Base-by-base conservation (phyloP, 2,329 filamentous ascomycete genomes). In the Monilinia fructicola region DNA sequence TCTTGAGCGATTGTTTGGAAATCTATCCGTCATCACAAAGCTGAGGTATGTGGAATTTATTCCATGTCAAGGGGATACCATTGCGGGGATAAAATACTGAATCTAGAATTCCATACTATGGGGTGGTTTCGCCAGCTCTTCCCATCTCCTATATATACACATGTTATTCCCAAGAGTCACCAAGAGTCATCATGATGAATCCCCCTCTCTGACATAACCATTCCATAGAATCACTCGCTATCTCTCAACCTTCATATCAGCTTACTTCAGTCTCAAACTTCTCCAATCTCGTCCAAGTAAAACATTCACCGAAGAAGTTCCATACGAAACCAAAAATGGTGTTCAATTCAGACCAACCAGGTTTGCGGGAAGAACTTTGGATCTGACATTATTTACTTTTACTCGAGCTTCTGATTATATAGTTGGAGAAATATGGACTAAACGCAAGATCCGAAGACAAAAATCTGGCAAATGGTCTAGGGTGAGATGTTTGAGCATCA, bases 341-440 rank as follows among this genome's bases (percentile, higher is more conserved):
- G 68, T 75, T 23, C 70, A 74, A 46, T 69, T 69, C n/a, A 69
- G 74, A 67, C 71, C 74, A 65, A 72, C 72, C 54, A 74, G 73
- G 18, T 73, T 77, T 54, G 90, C 88, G 14, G 92, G 92, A 54
- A 86, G 88, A 72, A 94, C 92, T 1, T 83, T 96, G 68, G 92
- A 96, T 75, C 81, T 96, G 42, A 94, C 91, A 0, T 80, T 96
- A n/a, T 94, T 95, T 75, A 86, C 90, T 14, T 81, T 85, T 55
- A 87, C 87, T 14, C 84, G 91, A 71, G 92, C 92, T 54, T 74
- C 90, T 14, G 91, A 95, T 76, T 85, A 92, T 6, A 72, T 92
- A 11, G 79, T 90, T 54, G 87, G 88, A 64, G 83, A 87, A 69
- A 74, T 87, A 31, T 93, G 90, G 89, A 78, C 82, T 21, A 82